Evolutionary conservation across 345 rosid species (phyloP), one percentile per base, ranked within the genome.

Genomic region (Citrus unshiu): DNA sequence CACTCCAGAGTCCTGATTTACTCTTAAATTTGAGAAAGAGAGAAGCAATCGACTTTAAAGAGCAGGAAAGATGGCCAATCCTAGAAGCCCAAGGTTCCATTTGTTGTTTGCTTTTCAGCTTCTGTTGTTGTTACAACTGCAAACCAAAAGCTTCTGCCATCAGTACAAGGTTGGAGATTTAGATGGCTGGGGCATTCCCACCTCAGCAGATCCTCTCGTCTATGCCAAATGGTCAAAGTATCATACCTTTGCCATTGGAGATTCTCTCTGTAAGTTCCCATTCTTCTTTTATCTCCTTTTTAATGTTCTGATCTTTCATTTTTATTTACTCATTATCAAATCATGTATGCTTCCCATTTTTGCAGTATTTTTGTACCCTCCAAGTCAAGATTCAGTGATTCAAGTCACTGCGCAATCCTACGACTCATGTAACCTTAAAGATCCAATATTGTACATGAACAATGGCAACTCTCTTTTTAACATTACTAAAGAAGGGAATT

Each of bases 401-500:
- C 99, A 93, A 85, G 95, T 96, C 35, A 88, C 93, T 0, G 72
- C 83, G 43, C 76, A 88, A 56, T 87, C 85, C 72, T 94, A 79
- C 88, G 85, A 83, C 77, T 71, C 83, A 67, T 96, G 99, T 89
- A 93, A 94, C 91, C 83, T 85, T 64, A 90, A 86, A 82, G 91
- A 93, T 86, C 97, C 98, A 74, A 86, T 93, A 87, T 81, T 91
- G 84, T 84, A 86, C 88, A 89, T 94, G 98, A 90, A 86, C 89
- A 84, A 96, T 81, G 99, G 99, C 57, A 94, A 96, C 86, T 96
- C 98, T 70, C 87, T 96, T 43, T 94, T 96, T 85, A 96, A 96
- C 82, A 84, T 94, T 24, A 94, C 97, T 13, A 76, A 83, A 77
- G 66, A 85, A 25, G 99, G 94, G 60, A 78, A 87, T 24, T 85